These are phyloP conservation scores for Nematocida major DNA, from an alignment of 371 early-diverging fungal genomes.

Conservation along the genomic window DNA sequence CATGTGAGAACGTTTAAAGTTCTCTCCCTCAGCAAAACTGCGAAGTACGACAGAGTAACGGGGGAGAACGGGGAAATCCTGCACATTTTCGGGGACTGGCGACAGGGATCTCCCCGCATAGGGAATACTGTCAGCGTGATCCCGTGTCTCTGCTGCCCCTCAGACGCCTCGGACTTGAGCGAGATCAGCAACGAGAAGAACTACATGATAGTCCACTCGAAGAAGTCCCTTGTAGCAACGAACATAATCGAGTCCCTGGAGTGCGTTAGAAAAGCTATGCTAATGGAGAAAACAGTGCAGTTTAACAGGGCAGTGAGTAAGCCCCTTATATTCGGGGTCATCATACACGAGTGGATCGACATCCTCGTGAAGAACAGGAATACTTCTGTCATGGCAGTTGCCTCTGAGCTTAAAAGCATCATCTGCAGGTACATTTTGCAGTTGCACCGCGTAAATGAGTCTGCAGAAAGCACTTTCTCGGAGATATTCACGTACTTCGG, in stretches of 20 bases:
- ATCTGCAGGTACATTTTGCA: neutral
- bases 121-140: conserved; percentile 26
- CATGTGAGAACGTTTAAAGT: neutral
- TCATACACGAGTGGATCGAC: conserved; percentile 42
- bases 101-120: neutral
- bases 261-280: conserved; percentile 18
- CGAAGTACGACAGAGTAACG: neutral
- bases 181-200: neutral
- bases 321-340: conserved; percentile 6
- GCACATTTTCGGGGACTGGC: conserved; percentile 15
- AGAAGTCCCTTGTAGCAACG: conserved; percentile 8
- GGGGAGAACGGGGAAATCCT: conserved; percentile 10
- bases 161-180: neutral
- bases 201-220: conserved; percentile 34
- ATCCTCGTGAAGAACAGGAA: conserved; percentile 6
- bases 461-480: neutral
- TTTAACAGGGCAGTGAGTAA: neutral
- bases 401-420: conserved; percentile 12
- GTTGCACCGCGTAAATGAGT: neutral
- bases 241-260: neutral
- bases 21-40: neutral
- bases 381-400: neutral
- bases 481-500: conserved; percentile 25
- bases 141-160: conserved; percentile 25
- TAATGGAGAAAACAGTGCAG: neutral